A percentile compares a stretch with the other conserved stretches of the same genome.
These are phyloP conservation scores for Penicillium daleae DNA, from an alignment of 495 filamentous ascomycete genomes.

Conservation along the genomic window DNA sequence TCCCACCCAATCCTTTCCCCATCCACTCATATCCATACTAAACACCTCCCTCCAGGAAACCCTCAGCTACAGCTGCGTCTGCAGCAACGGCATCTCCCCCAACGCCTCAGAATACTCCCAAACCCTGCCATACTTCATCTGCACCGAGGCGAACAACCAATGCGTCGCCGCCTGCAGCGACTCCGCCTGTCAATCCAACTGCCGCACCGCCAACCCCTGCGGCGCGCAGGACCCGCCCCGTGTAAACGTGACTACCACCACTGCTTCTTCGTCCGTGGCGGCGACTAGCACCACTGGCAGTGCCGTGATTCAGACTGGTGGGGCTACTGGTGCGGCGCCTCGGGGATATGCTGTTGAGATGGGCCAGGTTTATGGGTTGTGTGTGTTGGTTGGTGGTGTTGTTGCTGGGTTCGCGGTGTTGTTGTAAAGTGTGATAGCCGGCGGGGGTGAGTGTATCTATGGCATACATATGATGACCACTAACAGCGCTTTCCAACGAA, in stretches of 20 bases:
- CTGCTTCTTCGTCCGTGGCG: conserved; percentile 31
- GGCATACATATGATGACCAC: no score
- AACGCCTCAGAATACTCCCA: conserved; percentile 82
- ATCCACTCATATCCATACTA: not conserved
- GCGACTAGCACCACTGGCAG: conserved; percentile 43
- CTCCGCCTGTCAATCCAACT: conserved; percentile 62
- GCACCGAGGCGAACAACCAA: conserved; percentile 70
- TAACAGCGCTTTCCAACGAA: no score
- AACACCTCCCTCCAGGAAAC: conserved; percentile 51
- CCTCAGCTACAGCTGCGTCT: conserved; percentile 74
- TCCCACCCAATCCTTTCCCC: conserved; percentile 14
- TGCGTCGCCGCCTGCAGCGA: conserved; percentile 68
- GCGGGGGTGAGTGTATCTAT: no score
- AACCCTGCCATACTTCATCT: conserved; percentile 85
- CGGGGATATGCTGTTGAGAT: conserved; percentile 51
- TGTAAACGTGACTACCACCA: conserved; percentile 60
- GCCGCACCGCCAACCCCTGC: conserved; percentile 75
- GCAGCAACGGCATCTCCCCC: conserved; percentile 69
- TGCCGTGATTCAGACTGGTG: conserved; percentile 23
- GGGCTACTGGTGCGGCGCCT: conserved; percentile 24
- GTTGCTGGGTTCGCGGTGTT: conserved; percentile 66
- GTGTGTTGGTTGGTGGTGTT: conserved; percentile 58
- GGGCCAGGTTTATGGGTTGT: conserved; percentile 61
- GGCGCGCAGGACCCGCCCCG: conserved; percentile 72
- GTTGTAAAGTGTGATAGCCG: conserved; percentile 48